Base-by-base conservation (phyloP, 225 moss, liverwort and hornwort genomes). In the Pseudoscleropodium purum region DNA sequence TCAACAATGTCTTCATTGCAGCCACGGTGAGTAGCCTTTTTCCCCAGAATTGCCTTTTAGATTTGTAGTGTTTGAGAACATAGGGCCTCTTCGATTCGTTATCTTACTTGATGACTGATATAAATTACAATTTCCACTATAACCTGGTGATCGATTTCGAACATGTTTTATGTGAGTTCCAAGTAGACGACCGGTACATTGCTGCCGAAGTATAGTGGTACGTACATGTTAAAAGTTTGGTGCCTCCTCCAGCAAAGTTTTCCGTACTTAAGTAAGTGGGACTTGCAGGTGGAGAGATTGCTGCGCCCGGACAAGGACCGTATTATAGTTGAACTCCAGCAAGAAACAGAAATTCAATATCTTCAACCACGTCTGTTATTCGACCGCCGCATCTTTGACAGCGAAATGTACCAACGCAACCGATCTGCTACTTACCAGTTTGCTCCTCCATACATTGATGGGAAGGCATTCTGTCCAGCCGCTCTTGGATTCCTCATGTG, bases 401-500 rank as follows among this genome's bases (percentile, higher is more conserved):
- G 89, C 85, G 95, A 96, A 82, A 90, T 96, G 95, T 99, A 97
- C 72, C 93, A 93, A 84, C 94, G 98, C 77, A 97, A 99, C 89
- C 94, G 97, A 41, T 92, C 95, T 73, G 98, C 97, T 66, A 95
- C 96, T 62, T 97, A 95, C 90, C 98, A 99, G 89, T 99, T 99
- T 89, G 97, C 98, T 74, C 97, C 97, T 79, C 96, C 98, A 3
- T 99, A 97, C 74, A 95, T 99, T 74, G 96, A 96, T 63, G 98
- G 98, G 39, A 99, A 97, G 90, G 96, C 96, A n/a, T 97, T 97
- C 76, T 99, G 96, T 91, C 96, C 96, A 76, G 94, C 94, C 49
- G 93, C 97, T 61, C 96, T 97, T 17, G 95, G 96, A 62, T 96
- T 99, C 90, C 95, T 99, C 91, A 96, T 96, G 98, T 99, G 90